Evolutionary conservation across 2,329 filamentous ascomycete genomes (phyloP).

Genomic region (Epichloe sylvatica): DNA sequence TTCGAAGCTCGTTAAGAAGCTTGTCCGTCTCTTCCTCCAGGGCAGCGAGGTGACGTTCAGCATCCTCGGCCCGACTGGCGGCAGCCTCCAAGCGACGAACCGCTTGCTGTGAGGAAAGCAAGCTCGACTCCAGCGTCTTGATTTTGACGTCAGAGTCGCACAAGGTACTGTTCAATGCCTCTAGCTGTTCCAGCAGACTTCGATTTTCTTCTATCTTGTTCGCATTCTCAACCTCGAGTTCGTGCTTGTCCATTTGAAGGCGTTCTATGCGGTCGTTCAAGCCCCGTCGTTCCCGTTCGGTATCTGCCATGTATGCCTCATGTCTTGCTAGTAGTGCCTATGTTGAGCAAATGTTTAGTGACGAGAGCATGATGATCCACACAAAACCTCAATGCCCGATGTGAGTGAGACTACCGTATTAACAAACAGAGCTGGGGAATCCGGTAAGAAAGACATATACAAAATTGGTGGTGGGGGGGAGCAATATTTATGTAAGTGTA

Average conservation of each 20-base stretch:
- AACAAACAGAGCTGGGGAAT: background rate
- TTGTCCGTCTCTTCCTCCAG: constrained; percentile 71
- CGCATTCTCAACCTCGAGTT: constrained; percentile 64
- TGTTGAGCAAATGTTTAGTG: constrained; percentile 53
- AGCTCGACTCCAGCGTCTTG: constrained; percentile 58
- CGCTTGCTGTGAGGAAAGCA: constrained; percentile 65
- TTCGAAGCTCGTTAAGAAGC: constrained; percentile 52
- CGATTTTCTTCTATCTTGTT: constrained; percentile 73
- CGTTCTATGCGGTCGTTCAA: constrained; percentile 60
- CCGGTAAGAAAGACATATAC: background rate
- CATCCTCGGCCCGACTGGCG: constrained; percentile 57
- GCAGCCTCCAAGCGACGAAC: constrained; percentile 61
- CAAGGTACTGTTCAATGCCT: constrained; percentile 66
- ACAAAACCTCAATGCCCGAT: background rate
- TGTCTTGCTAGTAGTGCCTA: constrained; percentile 86
- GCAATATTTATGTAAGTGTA: background rate
- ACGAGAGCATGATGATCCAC: constrained; percentile 20
- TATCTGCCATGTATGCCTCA: constrained; percentile 87
- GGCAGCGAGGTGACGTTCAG: constrained; percentile 66
- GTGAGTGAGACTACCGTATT: background rate
- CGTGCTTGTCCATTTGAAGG: constrained; percentile 60
- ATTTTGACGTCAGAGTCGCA: constrained; percentile 69
- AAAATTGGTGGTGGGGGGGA: no score
- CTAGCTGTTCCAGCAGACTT: constrained; percentile 67
- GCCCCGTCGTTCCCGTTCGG: constrained; percentile 67